phyloP scores from a whole-genome alignment of 1,284 basidiomycete species.

The Melampsora medusae region DNA sequence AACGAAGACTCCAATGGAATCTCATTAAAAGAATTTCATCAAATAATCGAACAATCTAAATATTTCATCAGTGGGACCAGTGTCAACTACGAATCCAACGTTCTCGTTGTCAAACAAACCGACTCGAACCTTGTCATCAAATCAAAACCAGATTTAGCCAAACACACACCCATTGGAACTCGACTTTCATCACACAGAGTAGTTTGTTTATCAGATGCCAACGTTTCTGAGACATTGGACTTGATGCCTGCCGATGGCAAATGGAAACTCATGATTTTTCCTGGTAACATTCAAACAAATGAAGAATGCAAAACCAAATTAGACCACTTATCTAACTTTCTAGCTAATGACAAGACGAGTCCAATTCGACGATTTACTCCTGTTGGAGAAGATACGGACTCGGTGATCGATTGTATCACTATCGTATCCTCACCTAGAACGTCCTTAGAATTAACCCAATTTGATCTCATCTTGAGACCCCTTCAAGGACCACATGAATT shows the following conservation, averaged over 20 bases:
- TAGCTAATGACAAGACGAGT: slow-evolving; percentile 19
- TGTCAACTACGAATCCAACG: slow-evolving; percentile 50
- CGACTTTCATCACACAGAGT: slow-evolving; percentile 48
- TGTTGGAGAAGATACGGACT: slow-evolving; percentile 22
- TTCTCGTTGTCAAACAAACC: slow-evolving; percentile 45
- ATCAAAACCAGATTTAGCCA: background rate
- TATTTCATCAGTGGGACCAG: slow-evolving; percentile 48
- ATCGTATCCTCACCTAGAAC: slow-evolving; percentile 46
- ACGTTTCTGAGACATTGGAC: slow-evolving; percentile 37
- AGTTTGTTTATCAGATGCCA: slow-evolving; percentile 47
- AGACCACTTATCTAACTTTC: background rate
- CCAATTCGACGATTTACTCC: slow-evolving; percentile 48
- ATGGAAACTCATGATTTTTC: slow-evolving; percentile 2
- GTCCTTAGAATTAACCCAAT: slow-evolving; percentile 43
- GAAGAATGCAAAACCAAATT: slow-evolving; percentile 11
- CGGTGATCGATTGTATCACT: slow-evolving; percentile 49
- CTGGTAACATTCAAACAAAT: slow-evolving; percentile 13
- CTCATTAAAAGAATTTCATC: slow-evolving; percentile 15
- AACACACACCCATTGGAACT: background rate
- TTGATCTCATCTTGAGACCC: slow-evolving; percentile 47
- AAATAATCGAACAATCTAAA: background rate
- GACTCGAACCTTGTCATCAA: too few relatives aligned
- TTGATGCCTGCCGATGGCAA: background rate
- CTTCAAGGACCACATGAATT: slow-evolving; percentile 36
- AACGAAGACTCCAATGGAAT: background rate